These are phyloP conservation scores for Stagonosporopsis vannaccii DNA, from an alignment of 2,329 filamentous ascomycete genomes.

Conservation along the genomic window DNA sequence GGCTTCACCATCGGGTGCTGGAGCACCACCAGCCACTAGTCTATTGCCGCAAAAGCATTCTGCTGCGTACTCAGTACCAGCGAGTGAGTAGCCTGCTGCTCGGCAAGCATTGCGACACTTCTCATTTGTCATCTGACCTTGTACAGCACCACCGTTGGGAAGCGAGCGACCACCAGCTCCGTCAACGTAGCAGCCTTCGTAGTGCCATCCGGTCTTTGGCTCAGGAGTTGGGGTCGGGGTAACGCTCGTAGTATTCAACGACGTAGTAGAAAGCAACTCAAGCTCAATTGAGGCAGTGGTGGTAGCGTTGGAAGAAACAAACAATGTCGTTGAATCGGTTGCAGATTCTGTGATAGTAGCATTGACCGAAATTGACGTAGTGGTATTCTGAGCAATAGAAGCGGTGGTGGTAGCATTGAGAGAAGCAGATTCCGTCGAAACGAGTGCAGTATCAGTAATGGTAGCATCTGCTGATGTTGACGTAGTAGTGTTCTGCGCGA, in stretches of 20 bases:
- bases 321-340: no score
- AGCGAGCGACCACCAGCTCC: conserved; percentile 27
- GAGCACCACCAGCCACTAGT: conserved; percentile 26
- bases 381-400: not conserved
- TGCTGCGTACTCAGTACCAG: conserved; percentile 33
- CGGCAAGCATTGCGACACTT: conserved; percentile 33
- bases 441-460: not conserved
- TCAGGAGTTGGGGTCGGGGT: conserved; percentile 8
- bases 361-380: not conserved
- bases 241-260: not conserved
- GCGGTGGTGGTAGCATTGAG: not conserved
- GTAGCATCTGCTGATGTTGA: not conserved
- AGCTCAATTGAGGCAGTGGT: not conserved
- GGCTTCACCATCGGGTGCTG: conserved; percentile 48
- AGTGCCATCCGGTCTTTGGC: conserved; percentile 28
- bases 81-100: conserved; percentile 23
- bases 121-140: conserved; percentile 32
- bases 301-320: not conserved
- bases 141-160: conserved; percentile 20
- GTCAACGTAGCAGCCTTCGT: conserved; percentile 37
- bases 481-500: not conserved
- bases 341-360: not conserved
- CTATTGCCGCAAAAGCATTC: conserved; percentile 30
- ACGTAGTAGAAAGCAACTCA: not conserved
- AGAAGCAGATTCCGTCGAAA: not conserved